Evolutionary conservation across 2,329 filamentous ascomycete genomes (phyloP).

Genomic region (Fusarium liriodendri): DNA sequence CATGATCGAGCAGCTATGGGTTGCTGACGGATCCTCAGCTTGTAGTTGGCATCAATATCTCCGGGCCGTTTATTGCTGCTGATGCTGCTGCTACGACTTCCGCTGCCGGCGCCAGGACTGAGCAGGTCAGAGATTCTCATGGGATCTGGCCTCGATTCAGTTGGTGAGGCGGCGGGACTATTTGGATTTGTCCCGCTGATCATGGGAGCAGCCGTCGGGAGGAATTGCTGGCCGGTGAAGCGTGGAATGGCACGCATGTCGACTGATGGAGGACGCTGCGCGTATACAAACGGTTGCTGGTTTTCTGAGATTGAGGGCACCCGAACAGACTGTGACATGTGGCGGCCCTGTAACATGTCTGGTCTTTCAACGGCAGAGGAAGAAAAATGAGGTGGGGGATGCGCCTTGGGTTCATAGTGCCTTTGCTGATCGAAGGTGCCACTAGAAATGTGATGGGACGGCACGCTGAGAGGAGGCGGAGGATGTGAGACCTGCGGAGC

Average conservation of each 20-base stretch:
- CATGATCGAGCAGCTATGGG: slow-evolving; percentile 82
- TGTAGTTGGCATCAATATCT: slow-evolving; percentile 42
- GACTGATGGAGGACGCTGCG: slow-evolving; percentile 11
- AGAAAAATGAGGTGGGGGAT: slow-evolving; percentile 7
- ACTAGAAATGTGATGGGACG: slow-evolving; percentile 18
- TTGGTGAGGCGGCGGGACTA: slow-evolving; percentile 25
- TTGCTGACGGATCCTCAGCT: slow-evolving; percentile 74
- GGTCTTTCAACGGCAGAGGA: not conserved
- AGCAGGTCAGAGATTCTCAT: slow-evolving; percentile 42
- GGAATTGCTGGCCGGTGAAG: slow-evolving; percentile 10
- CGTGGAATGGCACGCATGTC: slow-evolving; percentile 4
- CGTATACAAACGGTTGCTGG: slow-evolving; percentile 8
- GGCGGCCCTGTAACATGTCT: slow-evolving; percentile 23
- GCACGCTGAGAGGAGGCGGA: slow-evolving; percentile 15
- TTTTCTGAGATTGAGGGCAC: slow-evolving; percentile 11
- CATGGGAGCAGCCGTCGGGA: not conserved
- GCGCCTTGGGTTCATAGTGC: slow-evolving; percentile 8
- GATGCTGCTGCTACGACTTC: not conserved
- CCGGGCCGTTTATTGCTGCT: slow-evolving; percentile 1
- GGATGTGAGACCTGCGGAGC: slow-evolving; percentile 30
- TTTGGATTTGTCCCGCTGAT: not conserved
- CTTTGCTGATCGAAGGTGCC: slow-evolving; percentile 18
- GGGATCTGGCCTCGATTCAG: slow-evolving; percentile 30
- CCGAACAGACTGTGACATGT: slow-evolving; percentile 7
- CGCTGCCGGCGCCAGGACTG: slow-evolving; percentile 2